Percentiles rank a stretch among this genome's conserved stretches.
phyloP scores from a whole-genome alignment of 495 filamentous ascomycete species.

The Neurospora sp. region DNA sequence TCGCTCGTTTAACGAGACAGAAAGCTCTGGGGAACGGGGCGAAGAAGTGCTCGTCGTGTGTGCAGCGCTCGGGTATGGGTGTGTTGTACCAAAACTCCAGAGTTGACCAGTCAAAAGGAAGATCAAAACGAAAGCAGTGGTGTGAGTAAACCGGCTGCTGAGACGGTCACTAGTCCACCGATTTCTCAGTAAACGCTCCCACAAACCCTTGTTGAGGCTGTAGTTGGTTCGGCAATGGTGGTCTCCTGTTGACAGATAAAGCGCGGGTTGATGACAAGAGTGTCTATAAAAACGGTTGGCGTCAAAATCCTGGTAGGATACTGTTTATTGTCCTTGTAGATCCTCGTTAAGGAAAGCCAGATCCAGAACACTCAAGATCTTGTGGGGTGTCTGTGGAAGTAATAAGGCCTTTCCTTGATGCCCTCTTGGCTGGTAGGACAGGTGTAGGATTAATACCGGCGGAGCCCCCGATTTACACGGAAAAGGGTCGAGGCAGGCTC shows the following conservation, averaged over 20 bases:
- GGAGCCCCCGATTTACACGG: constrained; percentile 33
- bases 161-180: constrained; percentile 5
- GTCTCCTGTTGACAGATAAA: background rate
- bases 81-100: constrained; percentile 18
- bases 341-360: background rate
- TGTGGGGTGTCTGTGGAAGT: constrained; percentile 32
- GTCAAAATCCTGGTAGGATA: background rate
- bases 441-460: constrained; percentile 42
- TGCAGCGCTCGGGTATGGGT: constrained; percentile 2
- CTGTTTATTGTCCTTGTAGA: background rate
- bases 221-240: background rate
- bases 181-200: constrained; percentile 3
- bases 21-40: background rate
- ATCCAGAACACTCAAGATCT: constrained; percentile 7
- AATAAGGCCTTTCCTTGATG: constrained; percentile 33
- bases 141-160: background rate
- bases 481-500: constrained; percentile 40
- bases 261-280: background rate
- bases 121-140: constrained; percentile 19
- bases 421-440: constrained; percentile 37
- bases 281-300: background rate
- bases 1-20: constrained; percentile 9
- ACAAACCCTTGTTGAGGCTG: background rate
- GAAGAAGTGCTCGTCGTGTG: background rate
- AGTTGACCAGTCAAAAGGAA: constrained; percentile 19